Base-by-base conservation (phyloP, 768 basidiomycete species). In the Pulveroboletus frians region DNA sequence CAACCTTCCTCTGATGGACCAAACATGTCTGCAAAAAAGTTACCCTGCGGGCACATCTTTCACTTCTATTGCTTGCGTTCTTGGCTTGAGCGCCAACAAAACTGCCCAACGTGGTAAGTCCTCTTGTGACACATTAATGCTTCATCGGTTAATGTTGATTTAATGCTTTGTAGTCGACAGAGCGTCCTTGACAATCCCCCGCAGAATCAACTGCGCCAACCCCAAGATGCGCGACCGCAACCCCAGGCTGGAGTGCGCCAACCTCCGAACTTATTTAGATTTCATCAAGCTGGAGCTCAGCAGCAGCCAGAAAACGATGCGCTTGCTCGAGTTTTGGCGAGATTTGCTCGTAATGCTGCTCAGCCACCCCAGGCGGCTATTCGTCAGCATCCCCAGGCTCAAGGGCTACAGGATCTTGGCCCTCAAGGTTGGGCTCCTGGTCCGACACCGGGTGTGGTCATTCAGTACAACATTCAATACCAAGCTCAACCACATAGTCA, bases 71-170 rank as follows among this genome's bases (percentile, higher is more conserved):
- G 96, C 68, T 78, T 99, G 54, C 79, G 92, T 35, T 94, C 92
- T 18, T 99, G 96, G 96, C 78, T 99, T 23, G 96, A 99, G 68
- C 79, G 96, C 38, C 96, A 99, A 67, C 96, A 98, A 68, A 98
- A 90, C 58, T 99, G 96, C 66, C 96, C 96, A 2, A 99, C 96
- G 36, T 99, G 95, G 95, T 95, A 43, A 68, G 85, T 9, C 17
- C 68, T 30, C 18, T 49, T 50, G 42, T 39, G 13, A 15, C 14
- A 27, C 4, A 29, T 37, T 20, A 37, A 13, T 34, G 13, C 50
- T 59, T 31, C 34, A 2, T 14, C 13, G 36, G 15, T 47, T 31
- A 38, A 47, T 52, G 49, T 43, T 47, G 10, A 51, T 39, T 11
- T 35, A 34, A 20, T 15, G 43, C 45, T 23, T 36, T 30, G 39